A percentile compares a stretch with the other conserved stretches of the same genome.
phyloP scores from a whole-genome alignment of 2,329 filamentous ascomycete species.

The Fusarium protoensiforme region DNA sequence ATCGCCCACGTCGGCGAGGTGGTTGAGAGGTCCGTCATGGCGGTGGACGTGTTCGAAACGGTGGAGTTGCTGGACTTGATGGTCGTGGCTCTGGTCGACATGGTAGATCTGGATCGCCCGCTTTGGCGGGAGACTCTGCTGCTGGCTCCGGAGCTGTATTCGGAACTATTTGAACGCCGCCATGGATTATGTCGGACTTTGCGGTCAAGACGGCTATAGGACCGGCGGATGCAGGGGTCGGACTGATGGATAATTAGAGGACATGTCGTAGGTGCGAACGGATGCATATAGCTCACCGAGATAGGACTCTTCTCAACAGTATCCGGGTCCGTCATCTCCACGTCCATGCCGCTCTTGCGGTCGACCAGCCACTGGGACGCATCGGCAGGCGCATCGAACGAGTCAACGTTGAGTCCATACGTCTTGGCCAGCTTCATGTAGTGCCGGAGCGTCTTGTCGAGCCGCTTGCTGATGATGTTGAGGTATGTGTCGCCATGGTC shows the following conservation, averaged over 20 bases:
- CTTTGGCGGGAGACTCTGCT: background rate
- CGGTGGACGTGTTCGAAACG: background rate
- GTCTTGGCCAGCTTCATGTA: background rate
- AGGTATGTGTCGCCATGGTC: background rate
- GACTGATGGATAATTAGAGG: background rate
- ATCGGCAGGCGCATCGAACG: background rate
- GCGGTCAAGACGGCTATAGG: background rate
- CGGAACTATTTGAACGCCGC: background rate
- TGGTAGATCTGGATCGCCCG: background rate
- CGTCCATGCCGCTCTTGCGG: background rate
- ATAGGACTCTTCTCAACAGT: background rate
- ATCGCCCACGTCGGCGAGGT: background rate
- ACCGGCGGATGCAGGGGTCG: background rate
- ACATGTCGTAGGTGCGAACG: background rate
- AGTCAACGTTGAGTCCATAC: background rate
- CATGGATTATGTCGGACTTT: background rate
- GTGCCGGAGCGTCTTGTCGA: background rate
- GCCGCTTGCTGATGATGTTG: background rate
- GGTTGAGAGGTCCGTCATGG: background rate
- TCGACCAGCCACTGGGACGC: background rate
- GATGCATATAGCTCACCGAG: background rate
- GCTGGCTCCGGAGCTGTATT: background rate
- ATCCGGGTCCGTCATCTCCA: background rate
- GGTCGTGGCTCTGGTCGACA: background rate
- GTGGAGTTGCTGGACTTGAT: background rate